These are phyloP conservation scores for Helicocarpus griseus DNA, from an alignment of 2,329 filamentous ascomycete species.

Conservation along the genomic window DNA sequence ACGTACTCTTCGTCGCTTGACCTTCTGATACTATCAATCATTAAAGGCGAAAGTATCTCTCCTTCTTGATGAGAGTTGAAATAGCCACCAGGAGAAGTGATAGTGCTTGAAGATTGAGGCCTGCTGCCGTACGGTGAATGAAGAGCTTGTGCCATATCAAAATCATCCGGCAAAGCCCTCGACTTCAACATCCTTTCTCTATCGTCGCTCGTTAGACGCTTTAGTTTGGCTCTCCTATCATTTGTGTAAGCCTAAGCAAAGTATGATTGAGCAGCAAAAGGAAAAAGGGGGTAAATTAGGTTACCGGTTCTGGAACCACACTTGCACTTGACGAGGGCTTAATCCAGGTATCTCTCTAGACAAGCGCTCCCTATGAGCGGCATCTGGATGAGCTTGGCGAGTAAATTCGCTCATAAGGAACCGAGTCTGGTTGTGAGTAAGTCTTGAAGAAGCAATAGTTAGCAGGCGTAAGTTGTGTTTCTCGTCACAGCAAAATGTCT, in stretches of 20 bases:
- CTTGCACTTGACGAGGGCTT: slow-evolving; percentile 86
- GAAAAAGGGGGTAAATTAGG: slow-evolving; percentile 15
- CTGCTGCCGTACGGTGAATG: slow-evolving; percentile 43
- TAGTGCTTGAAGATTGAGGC: slow-evolving; percentile 36
- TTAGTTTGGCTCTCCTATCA: slow-evolving; percentile 51
- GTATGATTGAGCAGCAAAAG: neutral
- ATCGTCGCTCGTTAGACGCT: slow-evolving; percentile 51
- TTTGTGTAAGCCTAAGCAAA: neutral
- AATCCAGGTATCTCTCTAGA: slow-evolving; percentile 85
- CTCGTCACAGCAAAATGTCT: slow-evolving; percentile 2
- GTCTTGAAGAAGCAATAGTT: slow-evolving; percentile 39
- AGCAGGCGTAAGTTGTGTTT: neutral
- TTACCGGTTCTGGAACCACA: slow-evolving; percentile 98
- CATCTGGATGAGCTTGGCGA: slow-evolving; percentile 88
- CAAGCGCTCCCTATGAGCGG: slow-evolving; percentile 75
- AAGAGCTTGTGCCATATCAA: slow-evolving; percentile 51
- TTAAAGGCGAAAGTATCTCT: slow-evolving; percentile 20
- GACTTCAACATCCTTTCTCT: slow-evolving; percentile 53
- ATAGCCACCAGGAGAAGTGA: slow-evolving; percentile 37
- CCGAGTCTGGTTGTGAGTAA: slow-evolving; percentile 94
- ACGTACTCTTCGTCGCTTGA: slow-evolving; percentile 29
- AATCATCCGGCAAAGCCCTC: slow-evolving; percentile 49
- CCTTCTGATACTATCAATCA: slow-evolving; percentile 25
- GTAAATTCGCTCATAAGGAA: slow-evolving; percentile 97
- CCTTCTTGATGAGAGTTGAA: slow-evolving; percentile 30